Base-by-base conservation (phyloP, 306 rosid species). In the Rubus idaeus region DNA sequence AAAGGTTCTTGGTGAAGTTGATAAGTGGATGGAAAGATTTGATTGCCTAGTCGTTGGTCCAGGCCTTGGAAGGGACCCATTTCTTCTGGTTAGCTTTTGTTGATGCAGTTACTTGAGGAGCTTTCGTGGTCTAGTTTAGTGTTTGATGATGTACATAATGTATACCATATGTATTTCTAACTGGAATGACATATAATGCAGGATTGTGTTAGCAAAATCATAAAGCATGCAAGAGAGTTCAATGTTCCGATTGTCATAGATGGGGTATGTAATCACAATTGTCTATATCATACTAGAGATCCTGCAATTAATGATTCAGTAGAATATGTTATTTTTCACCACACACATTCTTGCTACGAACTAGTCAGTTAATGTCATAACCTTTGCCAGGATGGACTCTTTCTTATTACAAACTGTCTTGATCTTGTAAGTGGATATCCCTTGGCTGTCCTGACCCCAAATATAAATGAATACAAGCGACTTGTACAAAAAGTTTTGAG, bases 21-120 rank as follows among this genome's bases (percentile, higher is more conserved):
- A 76, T 67, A 91, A 88, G 84, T 91, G 97, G 98, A 78, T 91
- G 83, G 92, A 90, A 85, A 89, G 94, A 85, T 93, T 93, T 79
- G 96, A 91, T 77, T 88, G 96, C 76, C 97, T 93, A 77, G 98
- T 91, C 57, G 75, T 93, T 86, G 98, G 98, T 83, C 98, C 98
- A 2, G 98, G 98, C 81, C 98, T 93, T 13, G 98, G 98, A 78
- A 93, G 98, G 84, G 93, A 93, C 77, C 90, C 98, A 7, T 91
- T 91, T 83, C 96, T 93, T 77, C 90, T 91, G 80, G 96, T 93
- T 75, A 70, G 85, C 73, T 76, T 81, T 56, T 60, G 62, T 70
- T 57, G 51, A 13, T 73, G 68, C 52, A 67, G 68, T 74, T 62
- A 46, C 46, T 63, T 51, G 16, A 73, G 68, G 40, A 76, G 71